Evolutionary conservation across 129 eudicot species (phyloP).

Genomic region (Artemisia argyi): DNA sequence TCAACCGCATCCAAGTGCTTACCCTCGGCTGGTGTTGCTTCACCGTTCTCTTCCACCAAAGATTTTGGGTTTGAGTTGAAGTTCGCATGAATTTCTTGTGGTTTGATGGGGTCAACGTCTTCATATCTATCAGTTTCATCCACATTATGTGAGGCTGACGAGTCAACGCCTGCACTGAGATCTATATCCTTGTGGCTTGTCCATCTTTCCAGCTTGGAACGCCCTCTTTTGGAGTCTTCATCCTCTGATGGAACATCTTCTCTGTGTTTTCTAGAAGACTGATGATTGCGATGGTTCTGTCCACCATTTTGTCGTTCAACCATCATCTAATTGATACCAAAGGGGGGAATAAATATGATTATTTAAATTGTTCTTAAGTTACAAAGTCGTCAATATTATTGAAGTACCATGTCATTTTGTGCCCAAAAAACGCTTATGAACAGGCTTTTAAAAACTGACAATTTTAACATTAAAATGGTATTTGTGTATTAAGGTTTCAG

Average conservation of each 20-base stretch:
- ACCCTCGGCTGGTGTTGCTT: slow-evolving; percentile 47
- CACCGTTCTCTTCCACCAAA: slow-evolving; percentile 36
- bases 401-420: too few relatives aligned
- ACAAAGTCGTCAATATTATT: too few relatives aligned
- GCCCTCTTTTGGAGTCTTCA: slow-evolving; percentile 74
- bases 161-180: slow-evolving; percentile 32
- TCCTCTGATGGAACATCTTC: slow-evolving; percentile 79
- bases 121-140: slow-evolving; percentile 40
- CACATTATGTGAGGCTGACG: slow-evolving; percentile 45
- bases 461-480: too few relatives aligned
- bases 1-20: slow-evolving; percentile 78
- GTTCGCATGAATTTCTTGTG: slow-evolving; percentile 41
- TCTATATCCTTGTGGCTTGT: slow-evolving; percentile 86
- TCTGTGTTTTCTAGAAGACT: slow-evolving; percentile 46
- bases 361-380: too few relatives aligned
- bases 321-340: slow-evolving; percentile 44
- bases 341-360: not conserved
- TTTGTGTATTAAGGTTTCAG: slow-evolving; percentile 4
- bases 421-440: too few relatives aligned
- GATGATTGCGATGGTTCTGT: slow-evolving; percentile 31
- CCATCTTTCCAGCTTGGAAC: slow-evolving; percentile 95
- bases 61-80: slow-evolving; percentile 29
- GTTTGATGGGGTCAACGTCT: slow-evolving; percentile 24
- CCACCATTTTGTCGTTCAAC: slow-evolving; percentile 29
- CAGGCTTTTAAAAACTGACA: too few relatives aligned